Conservation (phyloP, 2,329 filamentous ascomycete species). For the Colletotrichum gloeosporioides region DNA sequence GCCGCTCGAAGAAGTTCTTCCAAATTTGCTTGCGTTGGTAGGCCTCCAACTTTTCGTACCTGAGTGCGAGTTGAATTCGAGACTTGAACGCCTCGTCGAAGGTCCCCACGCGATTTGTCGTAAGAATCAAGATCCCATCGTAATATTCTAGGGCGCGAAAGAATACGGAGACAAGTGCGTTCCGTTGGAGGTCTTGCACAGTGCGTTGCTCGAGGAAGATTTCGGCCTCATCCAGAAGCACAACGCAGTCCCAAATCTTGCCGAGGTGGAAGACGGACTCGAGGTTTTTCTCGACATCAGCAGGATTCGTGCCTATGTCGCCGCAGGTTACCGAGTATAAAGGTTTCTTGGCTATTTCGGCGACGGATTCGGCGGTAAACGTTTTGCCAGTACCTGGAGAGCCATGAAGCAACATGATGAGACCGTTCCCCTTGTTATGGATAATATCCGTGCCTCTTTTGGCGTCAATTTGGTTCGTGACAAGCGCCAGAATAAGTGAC, state of each 20-base stretch:
- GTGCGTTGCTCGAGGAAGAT: constrained; percentile 31
- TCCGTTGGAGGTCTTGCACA: constrained; percentile 65
- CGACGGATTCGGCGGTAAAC: constrained; percentile 35
- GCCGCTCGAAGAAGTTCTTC: neutral
- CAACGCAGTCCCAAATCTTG: constrained; percentile 35
- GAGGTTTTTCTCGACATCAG: constrained; percentile 28
- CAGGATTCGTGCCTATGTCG: constrained; percentile 28
- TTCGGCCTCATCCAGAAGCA: constrained; percentile 33
- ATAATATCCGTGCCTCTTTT: constrained; percentile 35
- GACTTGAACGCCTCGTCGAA: constrained; percentile 48
- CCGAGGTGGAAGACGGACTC: constrained; percentile 33
- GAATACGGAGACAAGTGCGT: constrained; percentile 31
- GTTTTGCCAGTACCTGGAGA: constrained; percentile 41
- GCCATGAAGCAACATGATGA: constrained; percentile 39
- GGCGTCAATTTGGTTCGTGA: constrained; percentile 24
- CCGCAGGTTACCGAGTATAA: constrained; percentile 29
- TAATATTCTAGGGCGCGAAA: constrained; percentile 25
- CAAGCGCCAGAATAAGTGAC: constrained; percentile 33
- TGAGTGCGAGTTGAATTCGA: constrained; percentile 31
- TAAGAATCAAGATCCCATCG: constrained; percentile 40
- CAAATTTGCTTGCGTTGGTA: neutral
- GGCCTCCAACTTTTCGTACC: neutral
- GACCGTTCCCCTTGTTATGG: constrained; percentile 36
- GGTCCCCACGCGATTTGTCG: constrained; percentile 43
- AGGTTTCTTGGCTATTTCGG: constrained; percentile 15